Evolutionary conservation across 2,329 filamentous ascomycete genomes (phyloP), one percentile per base, ranked within the genome.

Genomic region (Macrophomina pseudophaseolina): DNA sequence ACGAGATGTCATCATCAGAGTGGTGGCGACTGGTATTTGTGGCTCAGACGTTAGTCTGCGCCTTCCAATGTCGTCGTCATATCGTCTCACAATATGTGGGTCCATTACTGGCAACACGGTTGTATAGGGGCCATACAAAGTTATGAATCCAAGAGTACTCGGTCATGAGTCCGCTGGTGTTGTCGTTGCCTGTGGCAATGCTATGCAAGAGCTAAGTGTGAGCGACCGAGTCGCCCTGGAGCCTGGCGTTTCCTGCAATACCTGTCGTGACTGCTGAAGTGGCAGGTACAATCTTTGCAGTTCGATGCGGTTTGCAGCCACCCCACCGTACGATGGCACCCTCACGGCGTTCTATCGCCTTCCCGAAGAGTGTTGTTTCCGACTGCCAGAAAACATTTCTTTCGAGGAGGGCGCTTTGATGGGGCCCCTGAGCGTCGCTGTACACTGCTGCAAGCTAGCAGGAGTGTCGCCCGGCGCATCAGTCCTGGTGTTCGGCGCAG

Each of bases 401-500:
- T 70, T 79, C 65, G 78, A 80, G 44, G 74, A 77, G 33, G 78
- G 77, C 28, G 77, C 78, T 5, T 69, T 80, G 23, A 67, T 80
- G 5, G 78, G 80, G 68, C 93, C 93, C 2, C 87, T 97, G 44
- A 89, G 91, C 59, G 93, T 97, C 32, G 93, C 90, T 16, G 92
- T 97, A 33, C 93, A 97, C 81, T 92, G 95, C 71, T 88, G 90
- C 68, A 88, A 88, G 72, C 91, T 94, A 81, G 92, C 90, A 1
- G 79, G 80, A 30, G 84, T 97, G 69, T 84, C 84, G 69, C 91
- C 92, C 1, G 92, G 92, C 8, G 87, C 93, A 74, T 87, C 86
- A 5, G 91, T 93, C 16, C 89, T 96, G 3, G 89, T 97, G 18
- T 94, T 96, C 83, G 93, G 93, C 52, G 92, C 92, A 2, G 93